These are phyloP conservation scores for Pseudogymnoascus sp. DNA, from an alignment of 2,329 filamentous ascomycete species.

Conservation along the genomic window DNA sequence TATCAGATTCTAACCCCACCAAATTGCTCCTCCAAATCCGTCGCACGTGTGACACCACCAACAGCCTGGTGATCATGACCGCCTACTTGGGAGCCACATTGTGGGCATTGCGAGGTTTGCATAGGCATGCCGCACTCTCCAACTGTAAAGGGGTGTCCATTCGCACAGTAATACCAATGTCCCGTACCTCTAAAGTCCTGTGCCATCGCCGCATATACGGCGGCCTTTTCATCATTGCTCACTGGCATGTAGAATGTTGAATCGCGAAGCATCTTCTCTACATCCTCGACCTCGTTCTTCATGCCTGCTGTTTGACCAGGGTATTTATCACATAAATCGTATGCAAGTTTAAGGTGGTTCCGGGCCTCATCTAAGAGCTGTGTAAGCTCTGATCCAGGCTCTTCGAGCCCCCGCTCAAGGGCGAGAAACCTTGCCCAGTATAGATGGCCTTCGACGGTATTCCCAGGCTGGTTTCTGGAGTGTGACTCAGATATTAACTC, in stretches of 20 bases:
- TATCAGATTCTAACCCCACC: constrained; percentile 20
- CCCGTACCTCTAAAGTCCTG: constrained; percentile 45
- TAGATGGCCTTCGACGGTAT: constrained; percentile 18
- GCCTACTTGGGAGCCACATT: constrained; percentile 53
- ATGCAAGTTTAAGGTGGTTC: constrained; percentile 18
- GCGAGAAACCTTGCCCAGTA: constrained; percentile 23
- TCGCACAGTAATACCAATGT: constrained; percentile 54
- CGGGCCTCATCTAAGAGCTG: constrained; percentile 19
- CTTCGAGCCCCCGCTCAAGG: constrained; percentile 18
- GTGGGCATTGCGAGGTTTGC: constrained; percentile 52
- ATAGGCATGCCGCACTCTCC: constrained; percentile 63
- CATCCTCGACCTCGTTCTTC: constrained; percentile 38
- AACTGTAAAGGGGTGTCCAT: constrained; percentile 55
- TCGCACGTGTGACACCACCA: constrained; percentile 44
- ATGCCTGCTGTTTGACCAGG: constrained; percentile 20
- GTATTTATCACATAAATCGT: constrained; percentile 19
- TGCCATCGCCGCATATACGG: constrained; percentile 46
- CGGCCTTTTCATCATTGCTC: constrained; percentile 43
- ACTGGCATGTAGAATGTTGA: constrained; percentile 43
- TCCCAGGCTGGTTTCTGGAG: constrained; percentile 18
- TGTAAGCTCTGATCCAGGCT: constrained; percentile 17
- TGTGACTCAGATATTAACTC: constrained; percentile 19
- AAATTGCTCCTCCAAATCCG: constrained; percentile 38
- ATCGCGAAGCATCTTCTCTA: constrained; percentile 39
- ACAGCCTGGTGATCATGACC: constrained; percentile 44